Conservation (phyloP, 2,329 filamentous ascomycete species). For the Colletotrichum sp. region DNA sequence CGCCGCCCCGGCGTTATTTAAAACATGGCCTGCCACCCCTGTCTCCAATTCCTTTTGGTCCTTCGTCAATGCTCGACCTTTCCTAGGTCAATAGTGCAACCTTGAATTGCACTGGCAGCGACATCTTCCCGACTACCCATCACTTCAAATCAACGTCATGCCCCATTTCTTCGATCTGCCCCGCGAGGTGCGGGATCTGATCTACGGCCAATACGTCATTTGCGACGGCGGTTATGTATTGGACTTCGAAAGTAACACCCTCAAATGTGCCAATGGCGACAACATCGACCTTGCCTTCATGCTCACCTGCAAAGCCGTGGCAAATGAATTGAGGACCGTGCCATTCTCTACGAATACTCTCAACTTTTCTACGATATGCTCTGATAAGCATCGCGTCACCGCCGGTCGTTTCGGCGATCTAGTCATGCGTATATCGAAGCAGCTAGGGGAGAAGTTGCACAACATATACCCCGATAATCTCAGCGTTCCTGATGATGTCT, state of each 20-base stretch:
- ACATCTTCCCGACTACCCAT: background rate
- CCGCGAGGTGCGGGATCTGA: background rate
- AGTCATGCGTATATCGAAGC: too few relatives aligned
- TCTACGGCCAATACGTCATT: background rate
- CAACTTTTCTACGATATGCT: background rate
- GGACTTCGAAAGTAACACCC: background rate
- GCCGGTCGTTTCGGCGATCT: background rate
- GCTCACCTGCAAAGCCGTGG: background rate
- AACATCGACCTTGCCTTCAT: background rate
- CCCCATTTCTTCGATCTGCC: background rate
- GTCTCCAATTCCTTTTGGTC: background rate
- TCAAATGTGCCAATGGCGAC: background rate
- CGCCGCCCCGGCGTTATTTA: background rate
- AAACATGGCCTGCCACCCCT: background rate
- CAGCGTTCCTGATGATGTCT: background rate
- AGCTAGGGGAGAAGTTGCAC: rapidly evolving
- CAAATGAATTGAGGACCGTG: background rate
- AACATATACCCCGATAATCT: rapidly evolving
- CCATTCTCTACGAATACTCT: background rate
- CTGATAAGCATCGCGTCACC: rapidly evolving
- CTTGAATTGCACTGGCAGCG: background rate
- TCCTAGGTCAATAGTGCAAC: background rate
- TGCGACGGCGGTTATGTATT: background rate
- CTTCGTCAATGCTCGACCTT: background rate
- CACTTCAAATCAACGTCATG: background rate